phyloP scores from a whole-genome alignment of 179 eudicot genomes.

The Sideroxylon spinosum region DNA sequence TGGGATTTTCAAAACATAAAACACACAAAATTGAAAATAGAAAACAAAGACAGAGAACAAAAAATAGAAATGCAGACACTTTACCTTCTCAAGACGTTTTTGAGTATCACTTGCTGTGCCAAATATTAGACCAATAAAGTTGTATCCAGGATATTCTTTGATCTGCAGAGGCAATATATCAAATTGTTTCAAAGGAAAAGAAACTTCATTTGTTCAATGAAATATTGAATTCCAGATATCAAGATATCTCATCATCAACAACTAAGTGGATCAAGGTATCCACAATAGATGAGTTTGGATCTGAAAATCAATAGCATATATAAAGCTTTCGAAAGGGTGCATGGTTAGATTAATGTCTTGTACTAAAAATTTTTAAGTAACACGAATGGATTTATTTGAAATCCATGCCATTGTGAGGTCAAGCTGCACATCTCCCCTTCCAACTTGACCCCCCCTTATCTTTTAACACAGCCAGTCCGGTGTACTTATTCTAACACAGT shows the following conservation, averaged over 20 bases:
- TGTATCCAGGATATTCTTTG: slow-evolving; percentile 68
- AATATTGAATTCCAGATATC: not conserved
- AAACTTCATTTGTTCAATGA: slow-evolving; percentile 6
- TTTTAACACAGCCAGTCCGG: no score
- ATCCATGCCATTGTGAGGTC: not conserved
- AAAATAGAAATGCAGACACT: no score
- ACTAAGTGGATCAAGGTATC: not conserved
- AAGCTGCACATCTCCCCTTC: not conserved
- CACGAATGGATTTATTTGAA: not conserved
- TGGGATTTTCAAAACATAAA: no score
- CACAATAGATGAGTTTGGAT: not conserved
- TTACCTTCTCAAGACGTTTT: slow-evolving; percentile 89
- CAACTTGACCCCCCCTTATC: not conserved
- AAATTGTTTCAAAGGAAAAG: slow-evolving; percentile 4
- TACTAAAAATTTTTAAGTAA: not conserved
- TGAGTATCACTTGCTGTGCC: slow-evolving; percentile 71
- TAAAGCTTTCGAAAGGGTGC: not conserved
- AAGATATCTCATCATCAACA: not conserved
- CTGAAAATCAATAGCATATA: not conserved
- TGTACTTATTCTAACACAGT: no score
- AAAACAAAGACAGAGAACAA: no score
- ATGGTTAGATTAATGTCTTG: not conserved
- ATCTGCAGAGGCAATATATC: slow-evolving; percentile 38
- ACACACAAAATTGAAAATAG: slow-evolving; percentile 3
- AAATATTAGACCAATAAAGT: slow-evolving; percentile 67